A percentile compares a stretch with the other conserved stretches of the same genome.
These are phyloP conservation scores for Xanthoparmelia taractica DNA, from an alignment of 495 filamentous ascomycete genomes.

Conservation along the genomic window DNA sequence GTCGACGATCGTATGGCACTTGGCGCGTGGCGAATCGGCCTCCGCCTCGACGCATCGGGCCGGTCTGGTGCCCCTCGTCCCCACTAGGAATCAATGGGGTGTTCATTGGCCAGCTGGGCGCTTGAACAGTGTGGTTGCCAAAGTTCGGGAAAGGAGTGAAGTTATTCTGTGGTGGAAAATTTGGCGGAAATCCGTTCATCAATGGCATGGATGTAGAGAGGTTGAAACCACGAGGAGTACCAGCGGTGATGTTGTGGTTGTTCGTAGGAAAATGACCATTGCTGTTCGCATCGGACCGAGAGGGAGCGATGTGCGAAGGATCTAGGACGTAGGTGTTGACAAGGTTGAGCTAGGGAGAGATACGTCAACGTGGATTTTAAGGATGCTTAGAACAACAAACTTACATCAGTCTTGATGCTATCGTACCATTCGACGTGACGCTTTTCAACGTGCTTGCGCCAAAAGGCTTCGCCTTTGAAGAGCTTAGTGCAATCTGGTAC, in stretches of 20 bases:
- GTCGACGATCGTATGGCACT: constrained; percentile 54
- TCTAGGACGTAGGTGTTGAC: constrained; percentile 93
- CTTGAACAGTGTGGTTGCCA: constrained; percentile 41
- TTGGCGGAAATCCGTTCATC: constrained; percentile 35
- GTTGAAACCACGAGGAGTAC: constrained; percentile 87
- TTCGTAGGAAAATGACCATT: constrained; percentile 89
- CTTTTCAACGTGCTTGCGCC: constrained; percentile 97
- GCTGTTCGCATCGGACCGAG: constrained; percentile 89
- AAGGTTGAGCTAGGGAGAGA: constrained; percentile 55
- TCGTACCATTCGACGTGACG: constrained; percentile 86
- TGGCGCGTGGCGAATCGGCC: constrained; percentile 39
- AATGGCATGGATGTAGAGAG: constrained; percentile 62
- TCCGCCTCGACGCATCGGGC: constrained; percentile 53
- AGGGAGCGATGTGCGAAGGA: constrained; percentile 84
- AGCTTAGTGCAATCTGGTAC: constrained; percentile 92
- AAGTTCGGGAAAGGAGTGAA: constrained; percentile 39
- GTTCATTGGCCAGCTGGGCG: constrained; percentile 40
- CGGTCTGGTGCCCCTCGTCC: constrained; percentile 45
- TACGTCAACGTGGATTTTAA: constrained; percentile 21
- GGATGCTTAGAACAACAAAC: constrained; percentile 24
- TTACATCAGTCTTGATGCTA: constrained; percentile 72
- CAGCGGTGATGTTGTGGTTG: constrained; percentile 62
- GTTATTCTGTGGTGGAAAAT: constrained; percentile 35
- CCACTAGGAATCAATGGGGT: constrained; percentile 32
- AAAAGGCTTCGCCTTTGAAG: constrained; percentile 94